Evolutionary conservation across 352 stramenopile species (phyloP).

Genomic region (Phytopythium helicoides): DNA sequence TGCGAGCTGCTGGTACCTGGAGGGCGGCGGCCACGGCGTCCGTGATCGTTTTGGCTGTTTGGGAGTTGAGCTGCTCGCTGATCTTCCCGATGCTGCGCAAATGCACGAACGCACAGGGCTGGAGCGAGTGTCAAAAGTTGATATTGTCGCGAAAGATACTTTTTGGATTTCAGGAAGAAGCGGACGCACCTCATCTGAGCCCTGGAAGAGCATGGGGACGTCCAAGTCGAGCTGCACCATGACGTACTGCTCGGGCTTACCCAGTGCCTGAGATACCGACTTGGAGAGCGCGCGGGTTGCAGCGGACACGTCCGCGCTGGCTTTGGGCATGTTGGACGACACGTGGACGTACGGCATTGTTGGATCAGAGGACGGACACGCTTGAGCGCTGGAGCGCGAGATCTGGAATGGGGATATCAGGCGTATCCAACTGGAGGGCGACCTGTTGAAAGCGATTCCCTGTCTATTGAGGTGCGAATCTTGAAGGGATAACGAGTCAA

Average conservation of each 20-base stretch:
- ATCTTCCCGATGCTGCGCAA: constrained; percentile 37
- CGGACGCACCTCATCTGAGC: constrained; percentile 21
- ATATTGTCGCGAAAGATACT: too few relatives aligned
- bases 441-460: too few relatives aligned
- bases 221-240: constrained; percentile 40
- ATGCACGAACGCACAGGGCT: constrained; percentile 40
- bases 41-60: constrained; percentile 24
- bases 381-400: too few relatives aligned
- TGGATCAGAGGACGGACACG: too few relatives aligned
- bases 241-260: constrained; percentile 26
- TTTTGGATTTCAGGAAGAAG: too few relatives aligned
- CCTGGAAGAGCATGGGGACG: constrained; percentile 25
- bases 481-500: too few relatives aligned
- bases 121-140: too few relatives aligned
- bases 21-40: constrained; percentile 14
- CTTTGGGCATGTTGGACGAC: constrained; percentile 32
- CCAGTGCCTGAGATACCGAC: constrained; percentile 27
- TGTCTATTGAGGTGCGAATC: too few relatives aligned
- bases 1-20: constrained; percentile 20
- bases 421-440: too few relatives aligned
- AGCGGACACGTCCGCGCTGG: constrained; percentile 22
- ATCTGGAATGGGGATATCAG: too few relatives aligned
- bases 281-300: constrained; percentile 32
- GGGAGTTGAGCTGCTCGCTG: constrained; percentile 25
- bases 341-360: constrained; percentile 39